These are phyloP conservation scores for Ceratobasidium sp. DNA, from an alignment of 1,284 basidiomycete species.

Conservation along the genomic window DNA sequence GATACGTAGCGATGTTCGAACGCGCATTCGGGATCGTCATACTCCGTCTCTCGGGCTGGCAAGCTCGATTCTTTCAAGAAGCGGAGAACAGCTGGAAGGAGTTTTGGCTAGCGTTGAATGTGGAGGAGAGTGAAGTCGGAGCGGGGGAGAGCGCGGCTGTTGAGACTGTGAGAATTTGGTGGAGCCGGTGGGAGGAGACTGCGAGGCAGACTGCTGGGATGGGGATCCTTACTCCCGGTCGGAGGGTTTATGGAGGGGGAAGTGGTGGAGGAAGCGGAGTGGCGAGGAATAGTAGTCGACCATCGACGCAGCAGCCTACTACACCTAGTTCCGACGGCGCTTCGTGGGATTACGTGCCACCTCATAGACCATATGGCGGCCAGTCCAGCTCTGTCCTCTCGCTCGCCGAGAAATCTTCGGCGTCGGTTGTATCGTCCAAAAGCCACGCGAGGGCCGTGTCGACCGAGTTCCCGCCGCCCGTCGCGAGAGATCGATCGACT, in stretches of 20 bases:
- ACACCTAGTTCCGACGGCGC: constrained; percentile 28
- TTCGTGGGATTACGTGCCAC: constrained; percentile 25
- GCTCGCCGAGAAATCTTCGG: constrained; percentile 2
- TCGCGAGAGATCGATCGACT: not conserved
- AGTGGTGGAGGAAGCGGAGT: too few relatives aligned
- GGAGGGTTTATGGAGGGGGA: not conserved
- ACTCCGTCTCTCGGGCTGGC: constrained; percentile 66
- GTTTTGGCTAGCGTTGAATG: constrained; percentile 82
- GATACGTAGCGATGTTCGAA: constrained; percentile 70
- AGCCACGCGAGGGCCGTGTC: constrained; percentile 15
- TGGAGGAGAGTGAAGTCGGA: constrained; percentile 62
- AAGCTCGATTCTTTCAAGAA: constrained; percentile 70
- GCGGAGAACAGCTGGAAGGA: constrained; percentile 74
- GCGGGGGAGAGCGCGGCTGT: constrained; percentile 39
- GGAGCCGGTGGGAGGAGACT: constrained; percentile 43
- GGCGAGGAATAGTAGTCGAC: not conserved
- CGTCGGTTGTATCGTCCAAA: not conserved
- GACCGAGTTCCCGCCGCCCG: not conserved
- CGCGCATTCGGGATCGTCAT: constrained; percentile 64
- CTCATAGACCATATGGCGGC: constrained; percentile 17
- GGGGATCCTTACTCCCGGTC: constrained; percentile 10
- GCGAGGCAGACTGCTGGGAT: constrained; percentile 26
- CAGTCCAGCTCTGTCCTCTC: constrained; percentile 19
- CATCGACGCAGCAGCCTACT: not conserved
- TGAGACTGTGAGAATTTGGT: constrained; percentile 48